Evolutionary conservation across 169 alveolate species (phyloP).

Genomic region (Cryptosporidium canis): DNA sequence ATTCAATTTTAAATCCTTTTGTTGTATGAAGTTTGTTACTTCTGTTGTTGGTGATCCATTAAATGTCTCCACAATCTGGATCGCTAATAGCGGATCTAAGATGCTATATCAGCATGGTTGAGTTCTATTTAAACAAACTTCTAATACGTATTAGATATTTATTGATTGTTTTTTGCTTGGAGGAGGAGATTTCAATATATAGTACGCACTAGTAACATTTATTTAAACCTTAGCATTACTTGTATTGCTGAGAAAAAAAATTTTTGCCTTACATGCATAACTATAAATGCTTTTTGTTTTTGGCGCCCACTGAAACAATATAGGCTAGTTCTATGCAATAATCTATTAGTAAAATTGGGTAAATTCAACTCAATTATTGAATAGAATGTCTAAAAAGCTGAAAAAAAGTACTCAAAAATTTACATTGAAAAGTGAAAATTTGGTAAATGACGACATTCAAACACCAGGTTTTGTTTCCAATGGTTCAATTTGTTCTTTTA

Average conservation of each 20-base stretch:
- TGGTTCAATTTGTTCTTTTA: background rate
- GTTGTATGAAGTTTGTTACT: constrained; percentile 69
- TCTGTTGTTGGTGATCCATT: constrained; percentile 60
- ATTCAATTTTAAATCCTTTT: constrained; percentile 66
- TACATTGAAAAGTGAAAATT: background rate
- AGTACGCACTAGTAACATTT: background rate
- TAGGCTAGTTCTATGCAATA: no score
- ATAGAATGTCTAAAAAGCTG: background rate
- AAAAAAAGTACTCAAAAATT: background rate
- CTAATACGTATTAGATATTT: background rate
- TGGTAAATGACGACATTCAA: background rate
- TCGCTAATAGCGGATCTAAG: constrained; percentile 57
- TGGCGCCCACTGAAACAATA: background rate
- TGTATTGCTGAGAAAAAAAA: background rate
- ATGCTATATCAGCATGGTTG: constrained; percentile 62
- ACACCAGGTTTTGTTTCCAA: background rate
- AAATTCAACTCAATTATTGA: background rate
- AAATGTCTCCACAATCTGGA: constrained; percentile 60
- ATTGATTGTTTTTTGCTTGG: background rate
- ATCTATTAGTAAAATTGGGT: background rate
- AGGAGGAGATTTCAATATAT: background rate
- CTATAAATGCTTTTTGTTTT: background rate
- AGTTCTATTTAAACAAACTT: background rate
- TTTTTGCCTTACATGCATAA: background rate
- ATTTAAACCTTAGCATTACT: background rate